A percentile compares a stretch with the other conserved stretches of the same genome.
Evolutionary conservation across 2,329 filamentous ascomycete genomes (phyloP).

Genomic region (Aureobasidium uvarum): DNA sequence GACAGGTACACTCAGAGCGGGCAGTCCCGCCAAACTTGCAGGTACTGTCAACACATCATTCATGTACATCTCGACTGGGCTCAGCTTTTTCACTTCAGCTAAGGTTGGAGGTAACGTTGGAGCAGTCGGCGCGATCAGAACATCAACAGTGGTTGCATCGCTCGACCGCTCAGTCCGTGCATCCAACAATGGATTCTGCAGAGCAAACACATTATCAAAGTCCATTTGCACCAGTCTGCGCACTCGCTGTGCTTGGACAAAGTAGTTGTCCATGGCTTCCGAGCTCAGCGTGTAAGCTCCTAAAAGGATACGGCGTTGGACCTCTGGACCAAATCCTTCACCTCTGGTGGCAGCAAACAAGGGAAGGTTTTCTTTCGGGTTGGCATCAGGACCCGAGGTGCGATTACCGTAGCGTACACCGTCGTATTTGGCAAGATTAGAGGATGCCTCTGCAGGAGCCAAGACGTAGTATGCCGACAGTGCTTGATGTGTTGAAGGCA

Average conservation of each 20-base stretch:
- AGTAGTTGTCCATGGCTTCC: conserved; percentile 92
- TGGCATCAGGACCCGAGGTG: conserved; percentile 52
- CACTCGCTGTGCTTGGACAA: conserved; percentile 87
- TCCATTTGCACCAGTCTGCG: conserved; percentile 80
- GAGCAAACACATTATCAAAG: conserved; percentile 75
- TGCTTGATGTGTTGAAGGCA: conserved; percentile 80
- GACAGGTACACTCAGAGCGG: conserved; percentile 79
- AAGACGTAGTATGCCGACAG: conserved; percentile 94
- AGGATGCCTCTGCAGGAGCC: conserved; percentile 90
- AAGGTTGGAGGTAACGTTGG: conserved; percentile 70
- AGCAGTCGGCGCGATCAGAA: conserved; percentile 83
- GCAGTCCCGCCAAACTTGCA: conserved; percentile 85
- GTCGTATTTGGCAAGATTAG: conserved; percentile 95
- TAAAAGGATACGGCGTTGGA: conserved; percentile 80
- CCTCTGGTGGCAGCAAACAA: conserved; percentile 76
- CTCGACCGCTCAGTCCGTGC: not conserved
- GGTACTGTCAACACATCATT: conserved; percentile 97
- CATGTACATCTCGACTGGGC: conserved; percentile 72
- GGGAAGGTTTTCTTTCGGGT: conserved; percentile 32
- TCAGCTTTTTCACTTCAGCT: conserved; percentile 55
- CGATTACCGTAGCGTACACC: conserved; percentile 85
- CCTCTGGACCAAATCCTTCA: conserved; percentile 75
- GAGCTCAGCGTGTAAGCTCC: conserved; percentile 90
- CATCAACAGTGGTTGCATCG: conserved; percentile 62
- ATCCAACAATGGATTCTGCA: conserved; percentile 64